Evolutionary conservation across 768 basidiomycete genomes (phyloP).

Genomic region (Leccinum aurantiacum): DNA sequence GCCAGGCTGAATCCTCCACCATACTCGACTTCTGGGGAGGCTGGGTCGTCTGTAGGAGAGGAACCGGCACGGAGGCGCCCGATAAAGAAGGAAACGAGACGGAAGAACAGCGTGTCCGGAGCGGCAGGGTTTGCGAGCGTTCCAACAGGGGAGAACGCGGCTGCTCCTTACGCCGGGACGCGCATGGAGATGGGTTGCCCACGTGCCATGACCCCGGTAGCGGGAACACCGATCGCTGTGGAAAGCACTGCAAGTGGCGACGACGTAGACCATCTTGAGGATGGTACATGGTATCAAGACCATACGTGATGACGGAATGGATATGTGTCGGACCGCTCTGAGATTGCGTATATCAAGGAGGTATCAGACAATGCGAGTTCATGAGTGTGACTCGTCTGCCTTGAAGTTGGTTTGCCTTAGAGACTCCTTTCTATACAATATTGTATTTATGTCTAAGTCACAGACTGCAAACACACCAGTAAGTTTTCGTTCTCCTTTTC

Average conservation of each 20-base stretch:
- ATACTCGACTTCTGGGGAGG: slow-evolving; percentile 15
- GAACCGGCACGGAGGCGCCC: neutral
- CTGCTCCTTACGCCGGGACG: neutral
- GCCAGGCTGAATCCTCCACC: slow-evolving; percentile 30
- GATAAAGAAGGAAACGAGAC: slow-evolving; percentile 2
- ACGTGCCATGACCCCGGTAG: neutral
- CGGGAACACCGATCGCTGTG: neutral
- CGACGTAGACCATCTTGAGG: neutral
- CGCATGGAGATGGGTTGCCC: neutral
- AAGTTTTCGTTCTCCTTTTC: too few relatives aligned
- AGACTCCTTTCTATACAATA: too few relatives aligned
- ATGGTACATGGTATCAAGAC: neutral
- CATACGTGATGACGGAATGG: neutral
- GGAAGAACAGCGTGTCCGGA: slow-evolving; percentile 7
- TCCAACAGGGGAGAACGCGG: slow-evolving; percentile 3
- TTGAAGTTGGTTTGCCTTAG: too few relatives aligned
- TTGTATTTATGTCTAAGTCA: too few relatives aligned
- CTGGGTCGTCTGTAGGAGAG: neutral
- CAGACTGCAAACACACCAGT: too few relatives aligned
- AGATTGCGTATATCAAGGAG: slow-evolving; percentile 14
- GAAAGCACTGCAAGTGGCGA: neutral
- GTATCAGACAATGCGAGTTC: too few relatives aligned
- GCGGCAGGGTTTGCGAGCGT: slow-evolving; percentile 6
- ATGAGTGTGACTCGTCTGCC: too few relatives aligned
- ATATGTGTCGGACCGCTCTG: neutral